Evolutionary conservation across 345 rosid genomes (phyloP), one percentile per base, ranked within the genome.

Genomic region (Luvunga scandens): DNA sequence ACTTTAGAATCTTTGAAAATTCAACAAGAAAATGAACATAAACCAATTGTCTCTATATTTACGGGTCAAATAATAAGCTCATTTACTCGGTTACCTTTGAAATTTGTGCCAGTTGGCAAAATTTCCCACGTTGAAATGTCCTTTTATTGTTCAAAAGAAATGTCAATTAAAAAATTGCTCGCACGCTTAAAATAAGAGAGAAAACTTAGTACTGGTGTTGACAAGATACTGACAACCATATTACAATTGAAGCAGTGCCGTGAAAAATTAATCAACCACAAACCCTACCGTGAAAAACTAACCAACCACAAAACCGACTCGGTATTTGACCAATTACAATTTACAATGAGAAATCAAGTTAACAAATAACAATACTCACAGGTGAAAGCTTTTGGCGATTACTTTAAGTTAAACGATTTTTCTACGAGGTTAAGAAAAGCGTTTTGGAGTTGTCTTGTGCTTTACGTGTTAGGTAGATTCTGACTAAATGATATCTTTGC

Each of bases 381-480:
- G 4, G 0, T 5, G 33, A 21, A 71, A 71, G 73, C 60, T 27
- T 69, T 42, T 45, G 72, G 33, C 27, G 9, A 69, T 45, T 33
- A 45, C 2, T 13, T 13, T 69, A 45, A 13, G n/a, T 25, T 3
- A 9, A 38, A 39, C 45, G 45, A 39, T 39, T 2, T 39, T 39
- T 39, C 3, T 0, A 39, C 0, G 50, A 45, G 50, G 18, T 3
- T 45, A 0, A 45, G 55, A 61, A 69, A 78, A 65, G 45, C 79
- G 75, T 71, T 75, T 75, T 31, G 75, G 74, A 45, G 39, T 78
- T 82, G 77, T 36, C 42, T 65, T 22, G 76, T 68, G 74, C 38
- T 50, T 71, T 71, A 71, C 42, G 69, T 3, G 73, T 78, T 80
- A 83, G 85, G 84, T 56, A 76, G 50, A 22, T 5, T 64, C 71